Evolutionary conservation across 805 yeast genomes (phyloP).

Genomic region (Tetrapisispora arboricola): DNA sequence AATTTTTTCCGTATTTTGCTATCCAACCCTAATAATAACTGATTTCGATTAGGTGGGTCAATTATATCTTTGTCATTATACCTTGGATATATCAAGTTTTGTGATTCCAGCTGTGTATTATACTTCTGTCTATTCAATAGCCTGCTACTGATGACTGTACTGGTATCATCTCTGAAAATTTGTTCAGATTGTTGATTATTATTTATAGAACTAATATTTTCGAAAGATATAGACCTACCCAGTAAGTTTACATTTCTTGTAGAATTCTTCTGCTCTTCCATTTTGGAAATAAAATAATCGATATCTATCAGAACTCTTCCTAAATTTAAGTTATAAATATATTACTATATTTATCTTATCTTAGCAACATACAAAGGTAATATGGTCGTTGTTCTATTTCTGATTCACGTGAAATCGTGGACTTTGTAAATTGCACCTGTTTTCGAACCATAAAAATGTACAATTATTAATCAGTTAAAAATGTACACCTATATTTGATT

Average conservation of each 20-base stretch:
- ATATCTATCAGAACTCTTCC: not conserved
- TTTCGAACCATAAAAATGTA: too few species aligned
- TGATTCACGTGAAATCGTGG: too few species aligned
- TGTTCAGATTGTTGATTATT: not conserved
- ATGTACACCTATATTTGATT: too few species aligned
- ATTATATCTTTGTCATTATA: not conserved
- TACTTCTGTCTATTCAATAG: not conserved
- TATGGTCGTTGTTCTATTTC: too few species aligned
- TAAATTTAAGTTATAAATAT: too few species aligned
- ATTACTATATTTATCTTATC: too few species aligned
- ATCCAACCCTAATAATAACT: conserved; percentile 16
- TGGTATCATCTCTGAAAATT: not conserved
- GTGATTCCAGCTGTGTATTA: not conserved
- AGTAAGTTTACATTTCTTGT: not conserved
- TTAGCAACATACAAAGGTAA: too few species aligned
- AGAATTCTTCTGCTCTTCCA: not conserved
- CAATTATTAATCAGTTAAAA: too few species aligned
- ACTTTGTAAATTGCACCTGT: too few species aligned
- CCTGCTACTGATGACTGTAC: not conserved
- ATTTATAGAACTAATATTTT: not conserved
- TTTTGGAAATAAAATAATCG: not conserved
- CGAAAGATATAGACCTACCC: conserved; percentile 2
- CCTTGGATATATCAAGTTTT: not conserved
- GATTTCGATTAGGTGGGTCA: not conserved
- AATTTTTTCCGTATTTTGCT: conserved; percentile 17